Evolutionary conservation across 2,329 filamentous ascomycete genomes (phyloP).

Genomic region (Davidsoniella australis): DNA sequence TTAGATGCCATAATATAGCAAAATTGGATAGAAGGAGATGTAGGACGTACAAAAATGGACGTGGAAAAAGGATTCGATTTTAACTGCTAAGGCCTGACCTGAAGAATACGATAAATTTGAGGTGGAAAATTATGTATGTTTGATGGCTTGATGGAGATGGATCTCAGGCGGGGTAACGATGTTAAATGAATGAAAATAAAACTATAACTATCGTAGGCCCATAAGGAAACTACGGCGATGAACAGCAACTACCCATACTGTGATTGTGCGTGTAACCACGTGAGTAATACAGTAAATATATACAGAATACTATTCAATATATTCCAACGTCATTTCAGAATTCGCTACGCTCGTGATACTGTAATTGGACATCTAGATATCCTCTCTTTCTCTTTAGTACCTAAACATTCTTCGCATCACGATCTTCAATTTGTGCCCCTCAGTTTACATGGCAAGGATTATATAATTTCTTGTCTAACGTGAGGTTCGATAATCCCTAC

Average conservation of each 20-base stretch:
- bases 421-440: no score
- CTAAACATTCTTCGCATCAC: no score
- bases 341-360: no score
- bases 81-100: not conserved
- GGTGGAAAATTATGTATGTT: no score
- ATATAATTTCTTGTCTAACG: constrained; percentile 1
- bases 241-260: not conserved
- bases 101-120: not conserved
- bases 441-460: not conserved
- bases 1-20: not conserved
- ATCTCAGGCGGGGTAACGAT: no score
- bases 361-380: no score
- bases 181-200: not conserved
- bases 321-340: no score
- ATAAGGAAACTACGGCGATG: not conserved
- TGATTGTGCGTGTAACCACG: not conserved
- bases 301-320: no score
- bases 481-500: not conserved
- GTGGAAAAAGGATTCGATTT: not conserved
- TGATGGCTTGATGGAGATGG: no score
- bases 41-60: not conserved
- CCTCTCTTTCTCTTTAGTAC: no score
- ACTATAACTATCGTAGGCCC: not conserved
- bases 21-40: not conserved
- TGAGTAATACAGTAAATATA: no score